Evolutionary conservation across 2,329 filamentous ascomycete species (phyloP).

Genomic region (Eurotiales sp.): DNA sequence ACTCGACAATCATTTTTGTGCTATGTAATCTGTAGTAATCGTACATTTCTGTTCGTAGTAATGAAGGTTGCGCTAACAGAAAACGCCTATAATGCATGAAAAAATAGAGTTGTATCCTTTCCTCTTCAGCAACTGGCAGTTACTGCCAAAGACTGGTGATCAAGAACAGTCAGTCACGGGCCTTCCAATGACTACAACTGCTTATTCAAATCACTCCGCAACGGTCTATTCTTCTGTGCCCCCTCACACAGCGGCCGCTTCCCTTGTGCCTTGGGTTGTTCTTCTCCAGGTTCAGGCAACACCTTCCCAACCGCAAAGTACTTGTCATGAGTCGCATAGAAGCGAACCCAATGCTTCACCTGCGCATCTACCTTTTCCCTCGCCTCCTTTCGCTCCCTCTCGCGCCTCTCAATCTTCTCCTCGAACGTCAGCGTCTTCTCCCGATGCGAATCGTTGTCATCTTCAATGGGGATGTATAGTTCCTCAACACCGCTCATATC

Average conservation of each 20-base stretch:
- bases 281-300: slow-evolving; percentile 50
- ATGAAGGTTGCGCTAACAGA: neutral
- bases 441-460: slow-evolving; percentile 45
- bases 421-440: slow-evolving; percentile 30
- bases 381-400: slow-evolving; percentile 63
- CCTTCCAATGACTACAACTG: neutral
- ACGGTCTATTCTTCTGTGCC: slow-evolving; percentile 65
- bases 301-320: slow-evolving; percentile 79
- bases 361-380: slow-evolving; percentile 61
- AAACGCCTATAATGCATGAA: slow-evolving; percentile 5
- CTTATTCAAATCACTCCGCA: slow-evolving; percentile 25
- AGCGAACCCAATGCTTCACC: slow-evolving; percentile 75
- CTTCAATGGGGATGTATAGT: slow-evolving; percentile 71
- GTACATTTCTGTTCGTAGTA: neutral
- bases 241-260: slow-evolving; percentile 63
- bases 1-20: slow-evolving; percentile 8
- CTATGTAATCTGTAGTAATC: too few species aligned
- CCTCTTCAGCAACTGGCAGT: too few species aligned
- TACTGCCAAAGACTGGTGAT: too few species aligned
- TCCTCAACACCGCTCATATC: slow-evolving; percentile 84
- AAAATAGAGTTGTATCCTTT: too few species aligned
- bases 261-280: slow-evolving; percentile 43
- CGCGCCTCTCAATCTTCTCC: slow-evolving; percentile 52
- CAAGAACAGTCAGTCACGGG: neutral
- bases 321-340: slow-evolving; percentile 76